Evolutionary conservation across 2,329 filamentous ascomycete genomes (phyloP).

Genomic region (Tolypocladium nubicola): DNA sequence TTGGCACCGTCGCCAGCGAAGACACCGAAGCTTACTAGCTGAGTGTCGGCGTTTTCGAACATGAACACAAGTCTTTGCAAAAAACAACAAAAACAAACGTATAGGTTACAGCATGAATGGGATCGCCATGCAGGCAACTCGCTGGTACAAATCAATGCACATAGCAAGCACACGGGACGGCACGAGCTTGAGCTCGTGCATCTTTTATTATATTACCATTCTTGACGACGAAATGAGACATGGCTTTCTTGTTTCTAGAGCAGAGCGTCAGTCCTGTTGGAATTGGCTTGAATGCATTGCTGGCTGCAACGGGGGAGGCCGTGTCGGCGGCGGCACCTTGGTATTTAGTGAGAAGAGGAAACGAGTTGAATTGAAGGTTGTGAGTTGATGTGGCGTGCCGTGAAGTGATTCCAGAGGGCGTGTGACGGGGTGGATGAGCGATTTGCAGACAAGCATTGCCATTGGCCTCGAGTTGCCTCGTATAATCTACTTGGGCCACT

Average conservation of each 20-base stretch:
- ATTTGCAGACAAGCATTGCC: neutral
- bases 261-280: constrained; percentile 2
- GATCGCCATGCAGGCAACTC: neutral
- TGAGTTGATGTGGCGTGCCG: neutral
- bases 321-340: neutral
- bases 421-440: neutral
- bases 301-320: neutral
- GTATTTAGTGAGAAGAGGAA: neutral
- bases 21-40: constrained; percentile 26
- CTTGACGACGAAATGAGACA: constrained; percentile 10
- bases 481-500: neutral
- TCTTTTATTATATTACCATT: constrained; percentile 4
- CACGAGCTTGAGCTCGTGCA: neutral
- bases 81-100: neutral
- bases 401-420: neutral
- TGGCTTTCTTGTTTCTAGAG: constrained; percentile 9
- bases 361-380: neutral
- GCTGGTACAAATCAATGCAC: neutral
- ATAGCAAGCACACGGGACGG: neutral
- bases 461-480: neutral
- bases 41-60: neutral
- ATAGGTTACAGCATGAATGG: neutral
- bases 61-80: neutral
- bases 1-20: constrained; percentile 21
- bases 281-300: neutral